Percentiles rank a stretch among this genome's conserved stretches.
These are phyloP conservation scores for Crithidia fasciculata DNA, from an alignment of 208 protist species.

Conservation along the genomic window DNA sequence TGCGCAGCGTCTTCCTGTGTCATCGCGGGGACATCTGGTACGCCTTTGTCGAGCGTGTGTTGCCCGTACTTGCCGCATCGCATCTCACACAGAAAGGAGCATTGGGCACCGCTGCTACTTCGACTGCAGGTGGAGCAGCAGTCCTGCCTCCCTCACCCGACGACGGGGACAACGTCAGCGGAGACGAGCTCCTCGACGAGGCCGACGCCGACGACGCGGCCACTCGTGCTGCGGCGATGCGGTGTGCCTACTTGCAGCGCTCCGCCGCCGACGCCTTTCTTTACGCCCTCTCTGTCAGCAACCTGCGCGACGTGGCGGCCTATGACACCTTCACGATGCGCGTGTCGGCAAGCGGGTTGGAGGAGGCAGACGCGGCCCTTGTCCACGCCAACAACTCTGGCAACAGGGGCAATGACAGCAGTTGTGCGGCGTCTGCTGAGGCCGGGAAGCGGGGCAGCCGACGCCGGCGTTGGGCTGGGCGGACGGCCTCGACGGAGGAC, in stretches of 20 bases:
- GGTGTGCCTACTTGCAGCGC: constrained; percentile 29
- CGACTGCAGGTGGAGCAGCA: background rate
- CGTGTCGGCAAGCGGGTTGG: constrained; percentile 11
- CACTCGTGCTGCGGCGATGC: constrained; percentile 11
- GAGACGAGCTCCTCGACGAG: background rate
- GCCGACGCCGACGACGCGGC: background rate
- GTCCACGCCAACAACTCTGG: background rate
- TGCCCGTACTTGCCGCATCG: constrained; percentile 25
- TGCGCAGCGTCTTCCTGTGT: constrained; percentile 82
- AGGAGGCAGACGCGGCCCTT: constrained; percentile 31
- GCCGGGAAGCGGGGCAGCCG: background rate
- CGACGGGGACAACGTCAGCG: background rate
- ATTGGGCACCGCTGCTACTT: no score
- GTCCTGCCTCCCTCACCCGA: background rate
- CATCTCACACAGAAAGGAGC: background rate
- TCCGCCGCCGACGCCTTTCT: constrained; percentile 29
- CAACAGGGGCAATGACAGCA: no score
- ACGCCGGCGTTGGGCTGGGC: background rate
- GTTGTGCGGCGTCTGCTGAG: background rate
- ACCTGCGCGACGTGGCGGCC: constrained; percentile 17
- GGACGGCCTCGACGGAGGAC: constrained; percentile 57
- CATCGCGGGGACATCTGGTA: constrained; percentile 86
- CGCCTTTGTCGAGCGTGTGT: constrained; percentile 66
- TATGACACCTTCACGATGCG: constrained; percentile 37
- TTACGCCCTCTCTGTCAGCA: constrained; percentile 30